Evolutionary conservation across 352 stramenopile genomes (phyloP).

Genomic region (Pythium brachiatum): DNA sequence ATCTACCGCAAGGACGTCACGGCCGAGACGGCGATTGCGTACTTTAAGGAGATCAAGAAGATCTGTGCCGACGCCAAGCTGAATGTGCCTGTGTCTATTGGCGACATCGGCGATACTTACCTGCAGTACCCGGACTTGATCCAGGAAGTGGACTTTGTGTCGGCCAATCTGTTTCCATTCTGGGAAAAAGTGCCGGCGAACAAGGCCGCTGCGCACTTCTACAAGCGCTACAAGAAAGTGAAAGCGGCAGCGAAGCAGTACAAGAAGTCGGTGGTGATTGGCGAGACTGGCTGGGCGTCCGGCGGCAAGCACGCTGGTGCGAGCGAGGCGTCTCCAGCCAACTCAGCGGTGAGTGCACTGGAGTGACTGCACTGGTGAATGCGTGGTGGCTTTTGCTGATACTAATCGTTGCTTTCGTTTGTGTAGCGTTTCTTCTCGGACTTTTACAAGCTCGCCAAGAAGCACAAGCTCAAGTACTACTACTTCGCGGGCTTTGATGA

Average conservation of each 20-base stretch:
- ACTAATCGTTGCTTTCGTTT: slow-evolving; percentile 10
- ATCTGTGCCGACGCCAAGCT: slow-evolving; percentile 29
- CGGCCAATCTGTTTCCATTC: slow-evolving; percentile 65
- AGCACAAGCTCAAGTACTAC: slow-evolving; percentile 48
- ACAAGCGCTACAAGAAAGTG: slow-evolving; percentile 35
- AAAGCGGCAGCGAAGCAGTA: slow-evolving; percentile 23
- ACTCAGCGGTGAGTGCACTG: slow-evolving; percentile 29
- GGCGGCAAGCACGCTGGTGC: slow-evolving; percentile 34
- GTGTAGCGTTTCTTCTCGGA: slow-evolving; percentile 46
- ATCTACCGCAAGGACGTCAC: slow-evolving; percentile 63
- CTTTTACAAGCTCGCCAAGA: slow-evolving; percentile 46
- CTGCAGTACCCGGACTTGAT: slow-evolving; percentile 42
- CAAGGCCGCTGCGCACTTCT: slow-evolving; percentile 39
- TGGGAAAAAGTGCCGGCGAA: slow-evolving; percentile 46
- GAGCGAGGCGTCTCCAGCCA: slow-evolving; percentile 33
- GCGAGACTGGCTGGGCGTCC: slow-evolving; percentile 65
- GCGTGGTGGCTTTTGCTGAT: not conserved
- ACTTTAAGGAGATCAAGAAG: slow-evolving; percentile 41
- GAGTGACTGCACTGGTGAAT: too few species aligned
- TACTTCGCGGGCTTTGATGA: slow-evolving; percentile 75
- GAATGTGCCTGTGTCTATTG: slow-evolving; percentile 46
- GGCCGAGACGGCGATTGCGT: slow-evolving; percentile 30
- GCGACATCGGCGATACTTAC: slow-evolving; percentile 60
- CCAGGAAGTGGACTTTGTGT: slow-evolving; percentile 47
- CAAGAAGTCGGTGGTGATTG: slow-evolving; percentile 52